Conservation (phyloP, 495 filamentous ascomycete species). For the Penicillium samsonianum region DNA sequence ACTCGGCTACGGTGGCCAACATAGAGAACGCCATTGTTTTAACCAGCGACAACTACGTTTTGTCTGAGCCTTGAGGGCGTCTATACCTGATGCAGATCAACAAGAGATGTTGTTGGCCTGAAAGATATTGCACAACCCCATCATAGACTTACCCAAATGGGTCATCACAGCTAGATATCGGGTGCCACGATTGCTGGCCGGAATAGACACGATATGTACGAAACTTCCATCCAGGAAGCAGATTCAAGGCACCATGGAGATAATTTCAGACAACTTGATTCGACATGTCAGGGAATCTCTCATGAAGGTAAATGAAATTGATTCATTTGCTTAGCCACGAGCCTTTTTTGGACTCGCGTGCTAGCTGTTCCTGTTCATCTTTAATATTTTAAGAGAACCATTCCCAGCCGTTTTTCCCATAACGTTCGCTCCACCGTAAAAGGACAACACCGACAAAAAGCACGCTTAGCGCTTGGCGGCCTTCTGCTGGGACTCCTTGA, state of each 20-base stretch:
- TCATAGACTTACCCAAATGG: slow-evolving; percentile 2
- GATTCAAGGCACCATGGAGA: not conserved
- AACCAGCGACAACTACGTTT: not conserved
- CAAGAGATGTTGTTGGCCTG: not conserved
- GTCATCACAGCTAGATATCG: not conserved
- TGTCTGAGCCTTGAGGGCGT: not conserved
- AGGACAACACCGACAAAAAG: slow-evolving; percentile 46
- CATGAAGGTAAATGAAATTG: slow-evolving; percentile 38
- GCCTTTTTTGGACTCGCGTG: slow-evolving; percentile 24
- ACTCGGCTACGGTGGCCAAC: not conserved
- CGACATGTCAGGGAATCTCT: slow-evolving; percentile 25
- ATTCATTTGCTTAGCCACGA: slow-evolving; percentile 37
- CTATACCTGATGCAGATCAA: not conserved
- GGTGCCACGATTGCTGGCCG: not conserved
- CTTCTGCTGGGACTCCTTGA: slow-evolving; percentile 92
- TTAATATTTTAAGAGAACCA: slow-evolving; percentile 36
- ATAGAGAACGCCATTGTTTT: not conserved
- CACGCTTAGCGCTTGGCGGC: slow-evolving; percentile 52
- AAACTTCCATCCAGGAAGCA: slow-evolving; percentile 1
- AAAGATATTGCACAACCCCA: not conserved
- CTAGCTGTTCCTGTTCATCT: slow-evolving; percentile 42
- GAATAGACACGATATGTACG: not conserved
- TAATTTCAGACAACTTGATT: slow-evolving; percentile 19
- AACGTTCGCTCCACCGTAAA: slow-evolving; percentile 44
- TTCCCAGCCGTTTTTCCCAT: slow-evolving; percentile 42